A percentile compares a stretch with the other conserved stretches of the same genome.
Evolutionary conservation across 176 grass and related monocot species (phyloP).

Genomic region (Pontederia crassipes): DNA sequence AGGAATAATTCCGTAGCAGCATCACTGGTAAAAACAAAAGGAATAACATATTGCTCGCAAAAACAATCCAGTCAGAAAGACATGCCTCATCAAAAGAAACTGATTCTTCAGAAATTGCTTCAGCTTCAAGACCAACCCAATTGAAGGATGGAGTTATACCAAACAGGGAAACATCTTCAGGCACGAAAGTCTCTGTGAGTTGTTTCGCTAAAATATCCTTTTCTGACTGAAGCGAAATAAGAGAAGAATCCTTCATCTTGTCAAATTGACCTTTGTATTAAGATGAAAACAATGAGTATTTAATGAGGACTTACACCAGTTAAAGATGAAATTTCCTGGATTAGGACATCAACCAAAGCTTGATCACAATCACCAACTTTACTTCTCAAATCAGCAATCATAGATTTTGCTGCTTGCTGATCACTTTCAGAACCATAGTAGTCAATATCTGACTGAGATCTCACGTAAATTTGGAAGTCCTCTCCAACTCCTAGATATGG

Average conservation of each 20-base stretch:
- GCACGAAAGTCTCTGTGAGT: conserved; percentile 60
- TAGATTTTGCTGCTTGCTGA: conserved; percentile 48
- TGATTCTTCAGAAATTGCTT: conserved; percentile 86
- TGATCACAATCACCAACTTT: conserved; percentile 39
- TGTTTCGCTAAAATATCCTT: conserved; percentile 46
- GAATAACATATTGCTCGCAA: background rate
- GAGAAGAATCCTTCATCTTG: background rate
- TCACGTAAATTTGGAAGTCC: conserved; percentile 81
- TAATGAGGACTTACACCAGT: conserved; percentile 42
- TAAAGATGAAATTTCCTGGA: conserved; percentile 40
- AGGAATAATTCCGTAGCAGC: too few relatives aligned
- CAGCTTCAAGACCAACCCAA: conserved; percentile 48
- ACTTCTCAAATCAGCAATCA: conserved; percentile 46
- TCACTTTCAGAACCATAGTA: conserved; percentile 68
- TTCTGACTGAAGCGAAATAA: conserved; percentile 39
- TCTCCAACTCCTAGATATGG: conserved; percentile 85
- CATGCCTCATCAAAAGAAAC: conserved; percentile 85
- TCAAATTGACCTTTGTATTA: background rate
- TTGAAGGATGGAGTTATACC: conserved; percentile 57
- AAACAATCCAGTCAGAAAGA: conserved; percentile 3
- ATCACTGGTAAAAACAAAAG: too few relatives aligned
- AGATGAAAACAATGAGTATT: background rate
- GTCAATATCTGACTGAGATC: conserved; percentile 43
- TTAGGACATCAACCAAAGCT: conserved; percentile 52
- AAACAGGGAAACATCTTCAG: conserved; percentile 84